These are phyloP conservation scores for Aureobasidium sp. DNA, from an alignment of 2,329 filamentous ascomycete genomes.

Conservation along the genomic window DNA sequence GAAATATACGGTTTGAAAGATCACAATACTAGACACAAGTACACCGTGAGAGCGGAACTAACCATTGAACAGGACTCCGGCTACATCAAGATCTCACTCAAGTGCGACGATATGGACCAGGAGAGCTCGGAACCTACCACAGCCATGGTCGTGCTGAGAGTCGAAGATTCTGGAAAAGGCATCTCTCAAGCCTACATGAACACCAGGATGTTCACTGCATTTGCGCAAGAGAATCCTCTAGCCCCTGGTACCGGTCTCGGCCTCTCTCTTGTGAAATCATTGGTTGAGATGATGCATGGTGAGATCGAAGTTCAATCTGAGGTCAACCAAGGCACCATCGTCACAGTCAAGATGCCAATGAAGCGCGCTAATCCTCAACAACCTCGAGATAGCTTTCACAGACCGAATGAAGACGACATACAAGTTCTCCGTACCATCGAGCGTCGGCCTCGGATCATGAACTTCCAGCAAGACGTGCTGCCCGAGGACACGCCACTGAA, in stretches of 20 bases:
- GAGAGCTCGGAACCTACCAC: conserved; percentile 4
- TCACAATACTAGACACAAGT: background rate
- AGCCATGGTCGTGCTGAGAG: conserved; percentile 6
- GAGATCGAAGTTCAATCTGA: conserved; percentile 19
- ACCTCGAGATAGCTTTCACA: conserved; percentile 3
- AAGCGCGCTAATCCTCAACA: background rate
- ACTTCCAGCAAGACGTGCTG: conserved; percentile 22
- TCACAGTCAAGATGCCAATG: conserved; percentile 16
- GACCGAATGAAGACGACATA: conserved; percentile 6
- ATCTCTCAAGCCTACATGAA: conserved; percentile 19
- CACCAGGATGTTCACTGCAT: conserved; percentile 19
- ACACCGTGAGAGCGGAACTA: background rate
- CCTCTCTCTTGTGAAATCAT: conserved; percentile 18
- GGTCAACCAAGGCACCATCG: conserved; percentile 16
- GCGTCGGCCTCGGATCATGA: conserved; percentile 20
- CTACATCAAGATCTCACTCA: conserved; percentile 29
- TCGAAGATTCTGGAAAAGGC: conserved; percentile 21
- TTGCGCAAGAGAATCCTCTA: conserved; percentile 20
- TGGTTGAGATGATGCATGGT: conserved; percentile 19
- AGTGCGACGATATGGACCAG: conserved; percentile 19
- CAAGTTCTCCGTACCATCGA: background rate
- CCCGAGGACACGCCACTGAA: conserved; percentile 22
- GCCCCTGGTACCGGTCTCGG: conserved; percentile 20
- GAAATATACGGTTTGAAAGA: conserved; percentile 32
- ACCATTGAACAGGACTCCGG: conserved; percentile 23